Base-by-base conservation (phyloP, 371 early-diverging fungal genomes). In the Apophysomyces ossiformis region DNA sequence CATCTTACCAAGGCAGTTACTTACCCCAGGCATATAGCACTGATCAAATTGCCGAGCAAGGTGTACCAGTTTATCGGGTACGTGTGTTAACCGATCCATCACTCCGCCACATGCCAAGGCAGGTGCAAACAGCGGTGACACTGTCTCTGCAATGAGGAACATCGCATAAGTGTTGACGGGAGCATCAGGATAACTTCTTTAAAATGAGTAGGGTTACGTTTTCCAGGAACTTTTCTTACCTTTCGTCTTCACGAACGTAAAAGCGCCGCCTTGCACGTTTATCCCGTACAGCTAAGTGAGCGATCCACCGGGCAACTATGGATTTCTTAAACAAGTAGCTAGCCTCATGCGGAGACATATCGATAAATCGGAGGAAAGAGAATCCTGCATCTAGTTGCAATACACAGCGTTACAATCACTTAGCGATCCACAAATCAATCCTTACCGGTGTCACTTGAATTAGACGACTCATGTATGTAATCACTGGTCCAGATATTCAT, bases 341-440 rank as follows among this genome's bases (percentile, higher is more conserved):
- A 15, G 86, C 87, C 45, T 87, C 79, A 7, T 79, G 67, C 0
- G 89, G 80, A 1, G 85, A 84, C 15, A 79, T 82, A 64, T 87
- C 87, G 21, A 81, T 69, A 65, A 92, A 86, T 8, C 89, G 87
- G 18, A 90, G 68, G 66, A 92, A 89, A 5, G 89, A 85, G 66
- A 90, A 86, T 26, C 87, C 71, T 35, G 78, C 21, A 56, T 76
- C 76, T 74, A 58, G 16, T 4, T 26, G 3, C 32, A 26, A 26
- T 26, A 26, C 32, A 2, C 32, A 26, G 32, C 2, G 32, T 26
- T 26, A 26, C 32, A 2, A 26, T 26, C 32, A 26, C 32, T 26
- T 26, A 3, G 32, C 2, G 32, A 41, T 18, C 21, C 35, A 56
- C 35, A 37, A n/a, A 37, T 36, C 9, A 39, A 5, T 36, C 6